phyloP scores from a whole-genome alignment of 2,329 filamentous ascomycete genomes.

The Knufia petricola region DNA sequence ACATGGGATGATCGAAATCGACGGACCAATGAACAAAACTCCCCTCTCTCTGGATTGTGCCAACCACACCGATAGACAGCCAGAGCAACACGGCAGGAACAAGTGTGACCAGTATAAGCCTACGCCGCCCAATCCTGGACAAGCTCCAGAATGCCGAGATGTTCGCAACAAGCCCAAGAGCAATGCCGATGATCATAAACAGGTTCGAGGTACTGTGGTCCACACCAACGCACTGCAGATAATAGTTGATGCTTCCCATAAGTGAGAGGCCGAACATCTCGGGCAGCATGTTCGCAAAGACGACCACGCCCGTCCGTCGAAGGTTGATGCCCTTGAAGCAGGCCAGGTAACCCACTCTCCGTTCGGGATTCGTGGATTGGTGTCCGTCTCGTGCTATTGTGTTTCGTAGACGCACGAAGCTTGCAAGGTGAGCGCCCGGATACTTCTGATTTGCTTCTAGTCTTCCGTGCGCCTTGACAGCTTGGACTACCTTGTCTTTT shows the following conservation, averaged over 20 bases:
- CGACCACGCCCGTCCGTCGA: constrained; percentile 27
- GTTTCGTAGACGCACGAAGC: constrained; percentile 29
- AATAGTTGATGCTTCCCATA: constrained; percentile 36
- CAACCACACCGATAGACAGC: constrained; percentile 40
- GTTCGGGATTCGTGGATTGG: constrained; percentile 26
- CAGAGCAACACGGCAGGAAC: constrained; percentile 30
- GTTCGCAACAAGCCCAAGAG: constrained; percentile 39
- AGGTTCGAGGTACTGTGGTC: constrained; percentile 28
- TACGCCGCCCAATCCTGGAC: constrained; percentile 33
- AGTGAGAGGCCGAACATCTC: constrained; percentile 39
- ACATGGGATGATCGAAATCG: background rate
- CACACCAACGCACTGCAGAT: constrained; percentile 30
- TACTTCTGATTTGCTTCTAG: constrained; percentile 37
- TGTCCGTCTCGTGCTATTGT: constrained; percentile 43
- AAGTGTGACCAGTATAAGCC: constrained; percentile 31
- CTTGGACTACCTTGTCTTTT: constrained; percentile 31
- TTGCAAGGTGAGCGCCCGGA: constrained; percentile 22
- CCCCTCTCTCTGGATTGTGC: constrained; percentile 31
- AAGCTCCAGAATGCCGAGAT: constrained; percentile 37
- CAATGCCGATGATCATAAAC: constrained; percentile 39
- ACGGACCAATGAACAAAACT: constrained; percentile 33
- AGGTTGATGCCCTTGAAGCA: constrained; percentile 24
- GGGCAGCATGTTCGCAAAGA: constrained; percentile 36
- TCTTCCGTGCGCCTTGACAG: constrained; percentile 39
- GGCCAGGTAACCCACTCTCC: constrained; percentile 27